Evolutionary conservation across 23 red algal genomes (phyloP), one percentile per base, ranked within the genome.

Genomic region (Gracilaria gracilis): DNA sequence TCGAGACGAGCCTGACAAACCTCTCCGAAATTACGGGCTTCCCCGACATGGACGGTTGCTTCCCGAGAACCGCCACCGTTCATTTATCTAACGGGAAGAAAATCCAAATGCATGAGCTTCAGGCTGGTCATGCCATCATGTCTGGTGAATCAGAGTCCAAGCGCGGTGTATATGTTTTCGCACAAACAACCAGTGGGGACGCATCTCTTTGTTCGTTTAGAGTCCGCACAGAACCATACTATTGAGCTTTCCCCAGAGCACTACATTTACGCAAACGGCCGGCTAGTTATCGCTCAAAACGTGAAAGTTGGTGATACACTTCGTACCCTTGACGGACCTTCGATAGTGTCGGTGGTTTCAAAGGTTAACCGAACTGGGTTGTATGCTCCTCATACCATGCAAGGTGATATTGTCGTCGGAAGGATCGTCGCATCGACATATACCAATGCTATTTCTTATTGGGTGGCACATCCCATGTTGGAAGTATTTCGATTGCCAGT

Each of bases 381-480:
- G 58, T 83, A 70, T 67, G 80, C 79, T 42, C 89, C 89, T 0
- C 89, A 93, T 27, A 93, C 89, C 9, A 35, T 93, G 6, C 66
- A 81, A 6, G 89, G 89, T 21, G 89, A 93, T 59, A 83, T 93
- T 61, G 79, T 85, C 29, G 89, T 93, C 46, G 71, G 82, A 32
- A 65, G 89, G 25, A 49, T 93, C 17, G 38, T 83, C 28, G 89
- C 70, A 25, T 84, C 79, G 21, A 78, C 89, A 1, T 93, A 93
- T 66, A 93, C 89, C 9, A 84, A 49, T 46, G 89, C 89, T 35
- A 28, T 93, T 46, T 32, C 62, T 9, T 66, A 79, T 34, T 50
- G 24, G 33, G 11, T 93, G 17, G 89, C 89, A 23, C 89, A 93
- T 70, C 51, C 86, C 17, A 47, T 84, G 25, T 53, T 90, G 49